Percentiles rank a stretch among this genome's conserved stretches.
Evolutionary conservation across 768 basidiomycete genomes (phyloP).

Genomic region (Gyrodon lividus): DNA sequence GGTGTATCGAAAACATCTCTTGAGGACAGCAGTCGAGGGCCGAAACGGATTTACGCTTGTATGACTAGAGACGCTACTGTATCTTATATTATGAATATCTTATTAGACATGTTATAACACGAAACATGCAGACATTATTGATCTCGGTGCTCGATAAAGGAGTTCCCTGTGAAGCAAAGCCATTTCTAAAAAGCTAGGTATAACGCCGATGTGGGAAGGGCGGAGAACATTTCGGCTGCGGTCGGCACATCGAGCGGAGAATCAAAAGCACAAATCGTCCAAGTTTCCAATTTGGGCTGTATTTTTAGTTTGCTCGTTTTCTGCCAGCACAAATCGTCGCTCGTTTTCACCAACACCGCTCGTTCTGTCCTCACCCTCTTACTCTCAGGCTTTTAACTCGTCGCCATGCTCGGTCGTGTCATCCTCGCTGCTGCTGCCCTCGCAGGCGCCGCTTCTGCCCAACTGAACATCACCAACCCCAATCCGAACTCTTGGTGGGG

Average conservation of each 20-base stretch:
- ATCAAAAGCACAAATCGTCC: slow-evolving; percentile 12
- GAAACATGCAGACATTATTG: neutral
- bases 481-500: slow-evolving; percentile 58
- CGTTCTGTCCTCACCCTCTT: slow-evolving; percentile 12
- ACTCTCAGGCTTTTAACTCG: neutral
- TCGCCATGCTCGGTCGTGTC: slow-evolving; percentile 34
- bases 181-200: too few species aligned
- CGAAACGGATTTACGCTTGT: neutral
- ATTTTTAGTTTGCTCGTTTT: slow-evolving; percentile 13
- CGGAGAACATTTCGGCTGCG: too few species aligned
- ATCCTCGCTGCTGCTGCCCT: slow-evolving; percentile 40
- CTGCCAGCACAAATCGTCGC: slow-evolving; percentile 14
- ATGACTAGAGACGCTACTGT: slow-evolving; percentile 3
- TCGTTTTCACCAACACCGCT: slow-evolving; percentile 23
- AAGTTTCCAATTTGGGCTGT: neutral
- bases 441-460: slow-evolving; percentile 37
- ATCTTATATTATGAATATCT: slow-evolving; percentile 9
- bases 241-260: slow-evolving; percentile 30
- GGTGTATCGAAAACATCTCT: slow-evolving; percentile 2
- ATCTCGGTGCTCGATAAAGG: too few species aligned
- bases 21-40: neutral
- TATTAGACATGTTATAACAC: neutral
- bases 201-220: too few species aligned
- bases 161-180: too few species aligned
- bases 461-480: slow-evolving; percentile 47